These are phyloP conservation scores for Saccharomycopsis guyanensis DNA, from an alignment of 805 yeast species.

Conservation along the genomic window DNA sequence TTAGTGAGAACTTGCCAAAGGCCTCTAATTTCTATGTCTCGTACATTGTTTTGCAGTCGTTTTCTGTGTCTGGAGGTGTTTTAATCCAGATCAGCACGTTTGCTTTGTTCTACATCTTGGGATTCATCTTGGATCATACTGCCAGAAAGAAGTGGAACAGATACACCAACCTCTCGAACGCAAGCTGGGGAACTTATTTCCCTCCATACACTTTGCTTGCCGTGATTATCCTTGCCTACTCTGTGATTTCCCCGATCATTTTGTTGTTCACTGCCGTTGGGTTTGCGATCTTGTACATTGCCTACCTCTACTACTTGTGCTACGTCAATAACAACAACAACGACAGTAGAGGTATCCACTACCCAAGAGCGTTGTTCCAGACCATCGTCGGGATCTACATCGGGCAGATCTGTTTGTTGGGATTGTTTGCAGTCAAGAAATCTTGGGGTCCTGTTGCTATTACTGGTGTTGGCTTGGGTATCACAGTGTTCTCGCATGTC, in stretches of 20 bases:
- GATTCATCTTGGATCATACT: slow-evolving; percentile 50
- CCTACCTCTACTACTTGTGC: slow-evolving; percentile 68
- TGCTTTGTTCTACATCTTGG: slow-evolving; percentile 50
- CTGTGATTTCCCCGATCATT: slow-evolving; percentile 77
- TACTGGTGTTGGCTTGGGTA: slow-evolving; percentile 55
- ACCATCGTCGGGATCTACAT: slow-evolving; percentile 81
- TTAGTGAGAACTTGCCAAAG: slow-evolving; percentile 64
- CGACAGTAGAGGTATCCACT: slow-evolving; percentile 74
- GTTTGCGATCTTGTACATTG: slow-evolving; percentile 64
- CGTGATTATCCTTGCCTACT: slow-evolving; percentile 58
- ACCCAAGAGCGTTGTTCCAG: slow-evolving; percentile 85
- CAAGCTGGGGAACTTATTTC: slow-evolving; percentile 69
- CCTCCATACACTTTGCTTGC: slow-evolving; percentile 71
- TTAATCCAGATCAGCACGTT: slow-evolving; percentile 55
- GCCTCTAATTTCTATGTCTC: slow-evolving; percentile 68
- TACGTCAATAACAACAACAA: slow-evolving; percentile 59
- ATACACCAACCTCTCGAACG: slow-evolving; percentile 43
- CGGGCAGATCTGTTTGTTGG: slow-evolving; percentile 80
- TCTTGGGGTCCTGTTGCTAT: slow-evolving; percentile 92
- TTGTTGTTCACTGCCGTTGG: slow-evolving; percentile 65
- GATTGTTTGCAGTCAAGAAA: slow-evolving; percentile 82
- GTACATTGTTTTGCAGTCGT: slow-evolving; percentile 61
- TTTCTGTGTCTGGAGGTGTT: slow-evolving; percentile 56
- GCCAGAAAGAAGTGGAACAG: slow-evolving; percentile 61
- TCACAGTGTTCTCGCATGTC: slow-evolving; percentile 64